These are phyloP conservation scores for Hyphopichia buzzinii DNA, from an alignment of 1,139 yeast species.

Conservation along the genomic window DNA sequence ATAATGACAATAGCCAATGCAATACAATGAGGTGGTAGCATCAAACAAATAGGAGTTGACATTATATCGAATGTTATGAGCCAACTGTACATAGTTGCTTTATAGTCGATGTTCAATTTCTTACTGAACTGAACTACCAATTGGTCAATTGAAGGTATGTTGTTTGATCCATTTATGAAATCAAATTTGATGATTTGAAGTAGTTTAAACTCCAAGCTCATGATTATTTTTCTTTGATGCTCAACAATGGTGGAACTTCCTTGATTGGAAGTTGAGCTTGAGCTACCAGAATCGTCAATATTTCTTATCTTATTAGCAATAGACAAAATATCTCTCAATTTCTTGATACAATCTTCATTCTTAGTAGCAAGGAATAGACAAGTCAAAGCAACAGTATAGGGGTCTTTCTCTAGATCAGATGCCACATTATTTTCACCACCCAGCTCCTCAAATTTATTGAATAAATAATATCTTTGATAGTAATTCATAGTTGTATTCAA, in stretches of 20 bases:
- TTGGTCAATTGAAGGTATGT: slow-evolving; percentile 55
- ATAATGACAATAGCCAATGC: slow-evolving; percentile 64
- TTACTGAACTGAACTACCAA: slow-evolving; percentile 68
- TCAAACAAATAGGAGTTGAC: slow-evolving; percentile 67
- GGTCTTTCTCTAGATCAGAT: slow-evolving; percentile 33
- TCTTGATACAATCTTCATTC: slow-evolving; percentile 86
- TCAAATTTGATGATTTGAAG: slow-evolving; percentile 76
- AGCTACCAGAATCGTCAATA: slow-evolving; percentile 18
- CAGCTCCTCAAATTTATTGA: slow-evolving; percentile 52
- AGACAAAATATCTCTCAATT: slow-evolving; percentile 57
- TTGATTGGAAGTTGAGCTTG: slow-evolving; percentile 21
- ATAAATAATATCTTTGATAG: slow-evolving; percentile 68
- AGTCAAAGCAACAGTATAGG: slow-evolving; percentile 62
- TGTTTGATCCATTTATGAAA: slow-evolving; percentile 54
- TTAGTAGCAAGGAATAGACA: slow-evolving; percentile 80
- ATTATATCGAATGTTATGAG: slow-evolving; percentile 69
- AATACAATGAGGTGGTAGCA: slow-evolving; percentile 76
- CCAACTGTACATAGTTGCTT: slow-evolving; percentile 65
- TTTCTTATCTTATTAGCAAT: slow-evolving; percentile 44
- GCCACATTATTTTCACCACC: slow-evolving; percentile 15
- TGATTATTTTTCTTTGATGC: slow-evolving; percentile 50
- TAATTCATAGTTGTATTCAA: slow-evolving; percentile 67
- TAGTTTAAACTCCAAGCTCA: slow-evolving; percentile 65
- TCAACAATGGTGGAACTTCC: slow-evolving; percentile 31
- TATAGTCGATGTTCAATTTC: slow-evolving; percentile 45